Base-by-base conservation (phyloP, 495 filamentous ascomycete species). In the Neurospora sublineolata region DNA sequence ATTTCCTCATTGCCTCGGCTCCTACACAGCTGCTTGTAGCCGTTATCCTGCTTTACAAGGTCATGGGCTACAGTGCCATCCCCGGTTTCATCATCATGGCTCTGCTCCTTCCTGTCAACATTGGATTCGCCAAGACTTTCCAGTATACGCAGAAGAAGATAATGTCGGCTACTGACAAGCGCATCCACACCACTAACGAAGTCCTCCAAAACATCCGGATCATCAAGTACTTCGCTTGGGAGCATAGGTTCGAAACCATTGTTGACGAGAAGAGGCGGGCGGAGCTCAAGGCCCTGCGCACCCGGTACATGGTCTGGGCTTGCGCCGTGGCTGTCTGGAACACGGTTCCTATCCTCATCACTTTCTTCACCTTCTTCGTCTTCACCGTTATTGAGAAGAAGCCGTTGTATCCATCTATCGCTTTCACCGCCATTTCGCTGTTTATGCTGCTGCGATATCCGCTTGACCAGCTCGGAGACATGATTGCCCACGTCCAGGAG, bases 211-310 rank as follows among this genome's bases (percentile, higher is more conserved):
- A 97, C 75, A 98, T 99, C 75, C 88, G 96, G 39, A 97, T 99
- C 76, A 98, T 99, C 87, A 99, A 99, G 80, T 99, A 94, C 80
- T 99, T 99, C 79, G 94, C 96, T 3, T 99, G 96, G 96, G 96
- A 99, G 80, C 89, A 92, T 72, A 91, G 96, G 10, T 99, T 97
- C 81, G 86, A 90, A 64, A 87, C 89, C 20, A 89, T 93, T 69
- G 93, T 99, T 18, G 89, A 94, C 72, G 94, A 97, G 79, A 97
- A 96, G 78, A 87, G 96, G 68, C 83, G 84, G 20, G 86, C 86
- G 4, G 96, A 99, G 79, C 84, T 99, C 36, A 88, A 86, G 73
- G 88, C 90, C 37, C 77, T 98, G 74, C 89, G 95, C 39, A 87
- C 84, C 30, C 87, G 93, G 72, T 99, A 97, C 80, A 89, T 97